These are phyloP conservation scores for Ochromonas danica DNA, from an alignment of 108 stramenopile genomes.

Conservation along the genomic window DNA sequence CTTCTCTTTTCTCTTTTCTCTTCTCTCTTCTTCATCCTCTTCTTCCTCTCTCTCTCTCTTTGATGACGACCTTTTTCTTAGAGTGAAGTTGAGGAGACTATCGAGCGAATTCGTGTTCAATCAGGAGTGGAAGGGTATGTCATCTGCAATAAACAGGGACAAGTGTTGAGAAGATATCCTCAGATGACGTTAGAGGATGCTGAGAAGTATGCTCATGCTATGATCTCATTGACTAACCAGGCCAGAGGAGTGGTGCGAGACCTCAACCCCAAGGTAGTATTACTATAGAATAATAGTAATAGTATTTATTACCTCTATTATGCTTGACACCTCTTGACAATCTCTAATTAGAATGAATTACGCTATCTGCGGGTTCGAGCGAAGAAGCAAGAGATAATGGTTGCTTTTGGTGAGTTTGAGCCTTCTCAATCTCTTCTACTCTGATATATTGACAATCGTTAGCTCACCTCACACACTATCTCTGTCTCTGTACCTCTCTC, in stretches of 20 bases:
- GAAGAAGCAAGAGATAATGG: conserved; percentile 65
- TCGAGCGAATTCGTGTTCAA: conserved; percentile 68
- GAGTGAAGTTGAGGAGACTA: conserved; percentile 68
- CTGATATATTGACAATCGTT: too few species aligned
- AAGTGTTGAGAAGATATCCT: conserved; percentile 64
- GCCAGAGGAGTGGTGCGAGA: conserved; percentile 64
- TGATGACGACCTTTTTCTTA: too few species aligned
- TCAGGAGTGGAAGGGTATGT: conserved; percentile 72
- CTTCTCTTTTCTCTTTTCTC: too few species aligned
- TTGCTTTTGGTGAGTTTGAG: conserved; percentile 52
- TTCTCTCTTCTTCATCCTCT: too few species aligned
- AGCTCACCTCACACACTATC: background rate
- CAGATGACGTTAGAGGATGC: conserved; percentile 63
- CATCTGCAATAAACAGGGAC: conserved; percentile 68
- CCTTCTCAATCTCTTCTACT: too few species aligned
- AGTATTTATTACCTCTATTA: background rate
- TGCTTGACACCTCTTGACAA: background rate
- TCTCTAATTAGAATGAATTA: conserved; percentile 55
- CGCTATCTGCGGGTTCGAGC: conserved; percentile 68
- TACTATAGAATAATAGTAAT: too few species aligned
- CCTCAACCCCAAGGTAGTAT: conserved; percentile 63
- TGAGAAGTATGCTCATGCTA: conserved; percentile 65
- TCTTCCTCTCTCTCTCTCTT: too few species aligned
- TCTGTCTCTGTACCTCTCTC: background rate
- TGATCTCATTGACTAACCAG: conserved; percentile 56